phyloP scores from a whole-genome alignment of 2,329 filamentous ascomycete species.

The Herpomyces periplanetae region DNA sequence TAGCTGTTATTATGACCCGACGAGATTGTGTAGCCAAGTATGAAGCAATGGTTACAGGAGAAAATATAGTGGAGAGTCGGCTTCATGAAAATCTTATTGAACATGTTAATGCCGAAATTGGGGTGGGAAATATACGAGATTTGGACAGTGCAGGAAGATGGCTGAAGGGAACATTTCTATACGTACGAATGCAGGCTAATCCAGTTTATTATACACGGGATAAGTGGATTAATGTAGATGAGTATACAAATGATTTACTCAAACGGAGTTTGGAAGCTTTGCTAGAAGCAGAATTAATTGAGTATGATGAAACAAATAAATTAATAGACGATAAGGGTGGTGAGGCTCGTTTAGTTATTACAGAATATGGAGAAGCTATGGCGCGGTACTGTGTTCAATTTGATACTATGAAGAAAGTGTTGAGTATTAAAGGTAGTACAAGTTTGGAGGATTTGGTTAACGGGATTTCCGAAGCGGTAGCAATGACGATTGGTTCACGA shows the following conservation, averaged over 20 bases:
- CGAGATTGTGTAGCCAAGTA: slow-evolving; percentile 22
- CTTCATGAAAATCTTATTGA: slow-evolving; percentile 42
- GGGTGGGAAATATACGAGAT: slow-evolving; percentile 27
- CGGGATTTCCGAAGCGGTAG: no score
- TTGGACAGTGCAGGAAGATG: slow-evolving; percentile 24
- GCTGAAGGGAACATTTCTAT: slow-evolving; percentile 38
- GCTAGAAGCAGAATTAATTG: slow-evolving; percentile 22
- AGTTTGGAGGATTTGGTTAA: no score
- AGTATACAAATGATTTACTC: slow-evolving; percentile 19
- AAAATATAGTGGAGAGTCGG: slow-evolving; percentile 35
- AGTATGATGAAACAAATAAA: slow-evolving; percentile 18
- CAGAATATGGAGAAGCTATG: slow-evolving; percentile 40
- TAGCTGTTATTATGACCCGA: slow-evolving; percentile 40
- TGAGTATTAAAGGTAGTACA: no score
- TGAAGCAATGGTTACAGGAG: slow-evolving; percentile 28
- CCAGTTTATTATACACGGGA: slow-evolving; percentile 26
- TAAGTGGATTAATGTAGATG: slow-evolving; percentile 11
- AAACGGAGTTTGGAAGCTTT: slow-evolving; percentile 32
- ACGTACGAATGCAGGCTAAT: slow-evolving; percentile 28
- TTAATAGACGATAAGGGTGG: slow-evolving; percentile 12
- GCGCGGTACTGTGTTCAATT: slow-evolving; percentile 43
- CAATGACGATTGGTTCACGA: no score
- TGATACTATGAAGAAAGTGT: slow-evolving; percentile 30
- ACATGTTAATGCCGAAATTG: slow-evolving; percentile 49
- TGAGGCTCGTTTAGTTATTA: slow-evolving; percentile 15